Base-by-base conservation (phyloP, 2,329 filamentous ascomycete species). In the Chrysoporthe puriensis region DNA sequence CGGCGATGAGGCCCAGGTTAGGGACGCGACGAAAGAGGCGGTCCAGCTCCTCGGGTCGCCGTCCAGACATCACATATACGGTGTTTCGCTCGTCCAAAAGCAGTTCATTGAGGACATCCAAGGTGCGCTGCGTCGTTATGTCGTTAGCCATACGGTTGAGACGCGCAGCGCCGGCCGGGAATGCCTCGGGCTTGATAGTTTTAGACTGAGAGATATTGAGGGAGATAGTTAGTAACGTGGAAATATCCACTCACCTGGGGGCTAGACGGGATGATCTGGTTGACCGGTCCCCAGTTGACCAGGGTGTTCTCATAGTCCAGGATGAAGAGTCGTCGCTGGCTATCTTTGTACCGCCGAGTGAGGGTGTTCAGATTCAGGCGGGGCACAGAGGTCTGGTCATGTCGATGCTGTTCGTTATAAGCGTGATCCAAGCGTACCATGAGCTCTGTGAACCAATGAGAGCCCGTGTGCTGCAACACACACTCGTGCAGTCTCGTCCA, bases 291-390 rank as follows among this genome's bases (percentile, higher is more conserved):
- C 86, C 93, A 96, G 64, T 91, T 93, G 56, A 96, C 92, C 8
- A 98, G 83, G 0, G 95, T 98, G 57, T 94, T 95, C 78, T 98
- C 95, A 75, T 97, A 97, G 75, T 98, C 95, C 57, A 98, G 84
- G 71, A 98, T 90, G 78, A 98, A 96, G 2, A 98, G 84, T 18
- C 94, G 89, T 26, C 88, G 86, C 54, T 87, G 78, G 0, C 91
- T 87, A 9, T 82, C 77, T 69, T 85, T 82, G 77, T 97, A 98
- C 69, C 88, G 84, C 60, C 87, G 81, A 2, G 84, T 80, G 1
- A 97, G 82, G 1, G 83, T 80, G 56, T 83, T 86, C 32, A 94
- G 80, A 2, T 92, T 94, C 3, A 98, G 84, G 1, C 96, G 91
- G 26, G 96, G 95, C 11, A 97, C 92, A 0, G 93, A 91, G 54